Percentiles rank a stretch among this genome's conserved stretches.
These are phyloP conservation scores for Ophidiomyces ophidiicola DNA, from an alignment of 2,329 filamentous ascomycete species.

Conservation along the genomic window DNA sequence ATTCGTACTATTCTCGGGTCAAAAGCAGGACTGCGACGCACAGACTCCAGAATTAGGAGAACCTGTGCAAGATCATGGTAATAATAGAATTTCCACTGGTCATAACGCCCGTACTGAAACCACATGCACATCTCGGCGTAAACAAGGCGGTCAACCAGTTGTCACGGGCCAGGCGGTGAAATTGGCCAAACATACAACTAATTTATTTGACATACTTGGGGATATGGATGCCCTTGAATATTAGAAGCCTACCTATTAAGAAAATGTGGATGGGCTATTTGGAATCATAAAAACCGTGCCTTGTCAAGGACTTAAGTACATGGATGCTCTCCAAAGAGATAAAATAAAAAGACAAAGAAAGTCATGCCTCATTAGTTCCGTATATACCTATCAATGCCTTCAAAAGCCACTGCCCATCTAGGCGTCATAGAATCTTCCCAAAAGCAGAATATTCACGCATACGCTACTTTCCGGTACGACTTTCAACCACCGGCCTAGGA, in stretches of 20 bases:
- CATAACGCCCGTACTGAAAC: too few species aligned
- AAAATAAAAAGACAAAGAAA: conserved; percentile 1
- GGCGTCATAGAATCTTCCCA: not conserved
- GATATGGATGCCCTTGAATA: conserved; percentile 4
- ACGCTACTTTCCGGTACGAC: conserved; percentile 21
- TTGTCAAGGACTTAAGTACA: not conserved
- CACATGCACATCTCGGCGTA: not conserved
- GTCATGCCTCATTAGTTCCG: conserved; percentile 5
- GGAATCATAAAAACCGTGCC: not conserved
- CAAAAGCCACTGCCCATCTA: not conserved
- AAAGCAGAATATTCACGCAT: not conserved
- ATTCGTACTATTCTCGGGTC: not conserved
- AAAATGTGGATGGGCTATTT: not conserved
- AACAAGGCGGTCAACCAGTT: not conserved
- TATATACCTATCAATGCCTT: not conserved
- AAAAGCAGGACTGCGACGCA: not conserved
- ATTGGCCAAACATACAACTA: conserved; percentile 1
- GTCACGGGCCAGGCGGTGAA: not conserved
- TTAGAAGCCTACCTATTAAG: too few species aligned
- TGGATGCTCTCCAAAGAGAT: not conserved
- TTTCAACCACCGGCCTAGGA: conserved; percentile 48
- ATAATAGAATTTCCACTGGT: too few species aligned
- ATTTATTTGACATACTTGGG: conserved; percentile 6
- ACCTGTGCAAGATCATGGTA: too few species aligned
- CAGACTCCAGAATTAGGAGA: not conserved